Evolutionary conservation across 2,329 filamentous ascomycete species (phyloP).

Genomic region (Byssochlamys sp.): DNA sequence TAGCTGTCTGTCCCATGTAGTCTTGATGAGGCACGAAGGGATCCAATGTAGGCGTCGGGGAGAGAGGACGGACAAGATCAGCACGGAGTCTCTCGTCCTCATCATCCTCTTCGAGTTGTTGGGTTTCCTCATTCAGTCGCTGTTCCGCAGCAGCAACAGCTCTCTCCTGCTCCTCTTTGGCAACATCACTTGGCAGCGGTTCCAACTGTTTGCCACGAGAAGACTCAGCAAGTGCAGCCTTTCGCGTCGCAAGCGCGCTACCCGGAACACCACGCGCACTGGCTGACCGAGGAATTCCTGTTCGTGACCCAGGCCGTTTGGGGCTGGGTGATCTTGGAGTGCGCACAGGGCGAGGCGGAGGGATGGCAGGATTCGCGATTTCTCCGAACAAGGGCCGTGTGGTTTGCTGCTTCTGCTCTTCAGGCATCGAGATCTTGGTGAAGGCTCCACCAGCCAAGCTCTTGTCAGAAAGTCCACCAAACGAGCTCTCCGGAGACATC

Average conservation of each 20-base stretch:
- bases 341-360: slow-evolving; percentile 24
- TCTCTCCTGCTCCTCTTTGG: slow-evolving; percentile 19
- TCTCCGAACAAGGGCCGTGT: slow-evolving; percentile 36
- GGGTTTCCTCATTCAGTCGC: slow-evolving; percentile 22
- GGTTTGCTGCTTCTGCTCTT: slow-evolving; percentile 16
- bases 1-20: slow-evolving; percentile 34
- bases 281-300: slow-evolving; percentile 24
- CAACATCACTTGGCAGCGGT: slow-evolving; percentile 14
- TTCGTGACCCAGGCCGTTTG: slow-evolving; percentile 24
- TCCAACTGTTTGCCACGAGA: slow-evolving; percentile 19
- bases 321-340: slow-evolving; percentile 40
- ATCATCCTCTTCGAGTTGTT: slow-evolving; percentile 36
- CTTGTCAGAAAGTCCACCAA: slow-evolving; percentile 27
- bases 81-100: slow-evolving; percentile 39
- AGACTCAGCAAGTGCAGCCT: slow-evolving; percentile 27
- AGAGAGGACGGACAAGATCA: slow-evolving; percentile 35
- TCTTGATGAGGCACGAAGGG: slow-evolving; percentile 42
- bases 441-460: slow-evolving; percentile 33
- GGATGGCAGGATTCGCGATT: slow-evolving; percentile 30
- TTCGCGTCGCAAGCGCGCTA: slow-evolving; percentile 31
- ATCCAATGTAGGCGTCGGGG: slow-evolving; percentile 36
- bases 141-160: slow-evolving; percentile 22
- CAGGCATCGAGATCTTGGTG: slow-evolving; percentile 24
- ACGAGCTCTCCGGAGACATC: slow-evolving; percentile 37
- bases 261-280: slow-evolving; percentile 32